Conservation (phyloP, 1,284 basidiomycete species). For the Hemileia vastatrix region DNA sequence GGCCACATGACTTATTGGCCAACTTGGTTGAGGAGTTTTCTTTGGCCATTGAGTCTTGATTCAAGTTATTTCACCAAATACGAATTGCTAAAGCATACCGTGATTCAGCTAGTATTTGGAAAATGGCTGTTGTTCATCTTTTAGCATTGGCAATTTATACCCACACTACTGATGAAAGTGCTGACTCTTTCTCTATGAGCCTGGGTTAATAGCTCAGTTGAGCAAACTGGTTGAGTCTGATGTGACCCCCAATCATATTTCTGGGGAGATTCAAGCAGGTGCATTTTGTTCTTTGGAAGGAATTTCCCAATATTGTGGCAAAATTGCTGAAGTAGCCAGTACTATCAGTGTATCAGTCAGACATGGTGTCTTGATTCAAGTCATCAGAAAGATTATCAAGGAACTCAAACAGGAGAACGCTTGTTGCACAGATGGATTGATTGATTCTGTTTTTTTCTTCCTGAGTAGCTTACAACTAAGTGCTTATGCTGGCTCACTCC, state of each 20-base stretch:
- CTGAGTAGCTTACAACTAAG: too few relatives aligned
- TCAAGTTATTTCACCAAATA: constrained; percentile 78
- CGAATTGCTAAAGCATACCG: constrained; percentile 63
- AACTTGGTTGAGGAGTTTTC: constrained; percentile 62
- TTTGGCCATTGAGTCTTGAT: constrained; percentile 73
- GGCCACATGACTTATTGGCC: constrained; percentile 54
- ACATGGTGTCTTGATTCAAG: constrained; percentile 82
- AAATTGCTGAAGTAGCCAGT: constrained; percentile 73
- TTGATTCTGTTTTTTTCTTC: too few relatives aligned
- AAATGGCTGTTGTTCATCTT: constrained; percentile 70
- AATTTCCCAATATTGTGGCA: constrained; percentile 69
- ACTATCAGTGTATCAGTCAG: constrained; percentile 94
- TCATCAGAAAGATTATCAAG: constrained; percentile 65
- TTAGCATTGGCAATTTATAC: constrained; percentile 74
- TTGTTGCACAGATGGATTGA: too few relatives aligned
- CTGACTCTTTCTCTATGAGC: constrained; percentile 89
- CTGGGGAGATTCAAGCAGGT: constrained; percentile 63
- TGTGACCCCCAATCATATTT: constrained; percentile 52
- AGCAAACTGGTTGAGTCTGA: constrained; percentile 77
- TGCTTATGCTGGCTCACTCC: constrained; percentile 74
- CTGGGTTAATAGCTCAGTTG: constrained; percentile 72
- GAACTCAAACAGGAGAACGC: constrained; percentile 51
- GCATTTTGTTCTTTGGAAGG: constrained; percentile 82
- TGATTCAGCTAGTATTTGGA: constrained; percentile 58
- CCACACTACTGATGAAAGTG: constrained; percentile 55